Base-by-base conservation (phyloP, 192 early-diverging fungal genomes). In the Allomyces arbusculus region DNA sequence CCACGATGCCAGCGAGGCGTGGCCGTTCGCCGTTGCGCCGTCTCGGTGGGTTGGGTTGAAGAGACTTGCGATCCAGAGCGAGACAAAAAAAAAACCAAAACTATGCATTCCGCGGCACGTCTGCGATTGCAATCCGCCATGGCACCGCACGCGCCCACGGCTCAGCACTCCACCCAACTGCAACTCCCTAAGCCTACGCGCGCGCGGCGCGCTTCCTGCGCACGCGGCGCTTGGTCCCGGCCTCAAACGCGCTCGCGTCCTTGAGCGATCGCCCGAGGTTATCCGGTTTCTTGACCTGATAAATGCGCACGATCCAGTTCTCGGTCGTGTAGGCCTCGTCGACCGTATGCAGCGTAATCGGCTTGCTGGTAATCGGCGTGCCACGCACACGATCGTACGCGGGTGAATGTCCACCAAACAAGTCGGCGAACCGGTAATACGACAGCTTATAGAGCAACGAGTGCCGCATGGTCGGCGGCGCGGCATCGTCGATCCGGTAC, bases 241-340 rank as follows among this genome's bases (percentile, higher is more conserved):
- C 67, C 25, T 80, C 78, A 45, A 86, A 86, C 4, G 74, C 72
- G 1, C 81, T 69, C 20, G 86, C 89, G 12, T 84, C 82, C 61
- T 80, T 77, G 65, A 89, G 69, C 23, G 76, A 70, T 64, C 95
- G 84, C 9, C 97, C 97, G 6, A 97, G 75, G 72, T 86, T 89
- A 75, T 99, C 97, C 68, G 90, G 79, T 44, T 89, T 84, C 77
- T 99, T 99, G 77, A 99, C 94, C 70, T 91, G 83, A 81, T 94
- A 99, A 66, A 99, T 95, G 58, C 97, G 87, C 33, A 98, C 97
- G 76, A 99, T 91, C 88, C 92, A 93, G 79, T 98, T 92, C 73
- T 92, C 89, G 1, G 90, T 84, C 26, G 91, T 91, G 67, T 86
- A 95, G 0, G 86, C 93, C 74, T 99, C 97, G 64, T 98, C 97